Evolutionary conservation across 2,329 filamentous ascomycete species (phyloP), one percentile per base, ranked within the genome.

Genomic region (Trichoderma aggressivum): DNA sequence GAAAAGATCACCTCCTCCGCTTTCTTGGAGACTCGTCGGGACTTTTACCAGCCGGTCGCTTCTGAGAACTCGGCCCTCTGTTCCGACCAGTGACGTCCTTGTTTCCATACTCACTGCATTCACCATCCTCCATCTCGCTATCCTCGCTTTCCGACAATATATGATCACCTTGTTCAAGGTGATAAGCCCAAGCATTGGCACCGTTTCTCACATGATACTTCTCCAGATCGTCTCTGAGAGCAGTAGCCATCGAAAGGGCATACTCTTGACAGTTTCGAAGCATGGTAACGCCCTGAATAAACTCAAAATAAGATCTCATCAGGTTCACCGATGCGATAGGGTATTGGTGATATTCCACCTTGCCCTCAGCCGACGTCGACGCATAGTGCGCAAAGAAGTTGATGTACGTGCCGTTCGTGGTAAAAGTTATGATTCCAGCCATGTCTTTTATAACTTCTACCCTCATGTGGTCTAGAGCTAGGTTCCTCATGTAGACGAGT

Each of bases 321-420:
- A 77, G n/a, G 28, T 73, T 72, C 5, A 63, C 71, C 7, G 72
- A 74, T 8, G 24, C 34, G 59, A 74, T 32, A 18, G 28, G 71
- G 53, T 74, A 75, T 67, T 78, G 75, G 72, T 77, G 74, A 59
- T 77, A 77, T 59, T 75, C 5, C 6, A 74, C 8, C 28, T 18
- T 32, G 24, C 74, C 75, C 10, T 74, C 63, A 16, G 66, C 50
- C 3, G 75, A 50, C n/a, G 3, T 14, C 1, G 63, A 56, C 16
- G 77, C 72, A 60, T 79, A 76, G 24, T 80, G 78, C 0, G 77
- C 75, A n/a, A 62, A 79, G 8, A 77, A 55, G 61, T 77, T 72
- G 36, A 79, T 39, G 18, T 36, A 72, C 3, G 59, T 71, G n/a
- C 78, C 78, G 39, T 79, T 67, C 1, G 76, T 77, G 28, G 74